Conservation (phyloP, 2,329 filamentous ascomycete genomes). For the Fusarium dimerum region DNA sequence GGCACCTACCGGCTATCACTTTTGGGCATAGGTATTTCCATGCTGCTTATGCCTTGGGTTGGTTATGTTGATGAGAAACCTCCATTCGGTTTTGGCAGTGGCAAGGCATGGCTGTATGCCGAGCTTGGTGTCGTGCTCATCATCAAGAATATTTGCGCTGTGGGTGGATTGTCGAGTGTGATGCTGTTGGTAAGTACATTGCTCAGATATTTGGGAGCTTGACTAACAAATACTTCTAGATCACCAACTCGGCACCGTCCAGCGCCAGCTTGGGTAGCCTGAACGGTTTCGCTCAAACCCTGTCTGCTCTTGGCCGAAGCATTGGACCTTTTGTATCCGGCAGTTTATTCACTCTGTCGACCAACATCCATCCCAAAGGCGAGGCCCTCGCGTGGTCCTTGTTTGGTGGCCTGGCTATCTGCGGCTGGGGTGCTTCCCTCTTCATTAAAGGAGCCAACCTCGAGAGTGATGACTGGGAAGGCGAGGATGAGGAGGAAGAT, state of each 20-base stretch:
- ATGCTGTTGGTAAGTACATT: constrained; percentile 69
- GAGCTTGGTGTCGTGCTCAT: constrained; percentile 82
- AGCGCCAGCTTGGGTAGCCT: constrained; percentile 83
- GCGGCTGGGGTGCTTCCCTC: constrained; percentile 79
- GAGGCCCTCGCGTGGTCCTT: constrained; percentile 84
- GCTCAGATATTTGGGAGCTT: background rate
- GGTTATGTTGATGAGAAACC: constrained; percentile 68
- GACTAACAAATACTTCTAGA: constrained; percentile 48
- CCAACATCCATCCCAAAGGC: constrained; percentile 73
- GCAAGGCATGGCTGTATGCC: constrained; percentile 71
- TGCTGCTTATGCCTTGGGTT: constrained; percentile 86
- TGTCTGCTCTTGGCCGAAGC: constrained; percentile 87
- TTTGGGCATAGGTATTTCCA: constrained; percentile 77
- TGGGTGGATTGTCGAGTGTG: constrained; percentile 87
- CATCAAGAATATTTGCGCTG: constrained; percentile 85
- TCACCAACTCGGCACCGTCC: constrained; percentile 90
- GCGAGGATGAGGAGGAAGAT: constrained; percentile 28
- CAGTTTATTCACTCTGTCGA: constrained; percentile 78
- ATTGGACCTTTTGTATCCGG: constrained; percentile 88
- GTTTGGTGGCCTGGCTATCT: constrained; percentile 79
- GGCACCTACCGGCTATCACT: constrained; percentile 79
- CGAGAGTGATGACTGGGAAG: constrained; percentile 58
- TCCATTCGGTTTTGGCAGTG: constrained; percentile 58
- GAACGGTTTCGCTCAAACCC: constrained; percentile 90
- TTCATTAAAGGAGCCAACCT: constrained; percentile 68